A percentile compares a stretch with the other conserved stretches of the same genome.
These are phyloP conservation scores for Emmonsiellopsis sp. DNA, from an alignment of 2,329 filamentous ascomycete species.

Conservation along the genomic window DNA sequence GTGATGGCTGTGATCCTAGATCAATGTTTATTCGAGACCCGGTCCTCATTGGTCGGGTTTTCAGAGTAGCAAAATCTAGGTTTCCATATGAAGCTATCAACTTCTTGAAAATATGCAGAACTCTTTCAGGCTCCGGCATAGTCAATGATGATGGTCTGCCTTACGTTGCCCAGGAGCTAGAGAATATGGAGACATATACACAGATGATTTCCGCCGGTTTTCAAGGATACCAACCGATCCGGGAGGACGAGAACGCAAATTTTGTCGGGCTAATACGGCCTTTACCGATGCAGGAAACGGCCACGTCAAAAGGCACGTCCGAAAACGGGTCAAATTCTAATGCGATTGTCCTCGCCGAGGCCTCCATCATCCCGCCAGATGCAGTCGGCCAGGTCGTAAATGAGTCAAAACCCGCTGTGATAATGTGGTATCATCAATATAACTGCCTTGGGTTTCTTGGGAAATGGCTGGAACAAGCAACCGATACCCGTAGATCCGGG, in stretches of 20 bases:
- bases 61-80: constrained; percentile 61
- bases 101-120: constrained; percentile 62
- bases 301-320: constrained; percentile 6
- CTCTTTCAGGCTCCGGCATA: constrained; percentile 44
- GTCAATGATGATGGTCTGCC: constrained; percentile 39
- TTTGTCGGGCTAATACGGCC: constrained; percentile 55
- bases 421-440: constrained; percentile 65
- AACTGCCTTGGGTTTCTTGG: constrained; percentile 73
- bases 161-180: constrained; percentile 54
- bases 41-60: constrained; percentile 47
- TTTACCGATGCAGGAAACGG: constrained; percentile 41
- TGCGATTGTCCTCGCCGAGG: constrained; percentile 25
- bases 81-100: constrained; percentile 81
- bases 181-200: constrained; percentile 64
- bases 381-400: constrained; percentile 56
- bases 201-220: constrained; percentile 65
- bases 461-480: constrained; percentile 48
- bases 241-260: constrained; percentile 80
- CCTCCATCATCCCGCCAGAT: constrained; percentile 27
- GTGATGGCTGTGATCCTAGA: constrained; percentile 28
- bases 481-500: constrained; percentile 40
- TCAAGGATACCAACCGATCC: constrained; percentile 63
- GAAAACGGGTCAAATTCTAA: constrained; percentile 14
- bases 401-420: constrained; percentile 64
- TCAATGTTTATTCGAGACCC: constrained; percentile 48